Percentiles rank a stretch among this genome's conserved stretches.
phyloP scores from a whole-genome alignment of 495 filamentous ascomycete genomes.

The Beverwykella pulmonaria region DNA sequence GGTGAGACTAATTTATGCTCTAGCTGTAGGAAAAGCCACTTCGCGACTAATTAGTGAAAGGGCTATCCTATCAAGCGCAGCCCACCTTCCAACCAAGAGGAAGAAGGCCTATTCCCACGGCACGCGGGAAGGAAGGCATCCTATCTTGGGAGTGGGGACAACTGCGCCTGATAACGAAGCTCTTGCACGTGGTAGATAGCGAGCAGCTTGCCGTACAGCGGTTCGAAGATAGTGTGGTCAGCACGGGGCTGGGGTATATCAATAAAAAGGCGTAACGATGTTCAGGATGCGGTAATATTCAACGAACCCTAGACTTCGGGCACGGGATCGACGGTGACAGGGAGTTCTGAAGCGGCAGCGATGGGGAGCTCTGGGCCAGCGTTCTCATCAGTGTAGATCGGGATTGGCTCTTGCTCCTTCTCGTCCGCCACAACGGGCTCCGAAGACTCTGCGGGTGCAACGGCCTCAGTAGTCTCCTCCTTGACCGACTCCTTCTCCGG shows the following conservation, averaged over 20 bases:
- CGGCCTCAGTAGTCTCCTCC: conserved; percentile 1
- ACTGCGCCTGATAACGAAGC: conserved; percentile 1
- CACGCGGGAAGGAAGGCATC: conserved; percentile 27
- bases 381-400: conserved; percentile 23
- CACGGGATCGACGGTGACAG: too few relatives aligned
- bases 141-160: conserved; percentile 32
- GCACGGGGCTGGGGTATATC: not conserved
- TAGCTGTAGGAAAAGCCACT: not conserved
- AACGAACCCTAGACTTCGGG: not conserved
- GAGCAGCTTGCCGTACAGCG: not conserved
- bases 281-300: not conserved
- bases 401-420: conserved; percentile 14
- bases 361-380: not conserved
- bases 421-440: not conserved
- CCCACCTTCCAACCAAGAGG: conserved; percentile 30
- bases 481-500: conserved; percentile 13
- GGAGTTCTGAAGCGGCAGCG: not conserved
- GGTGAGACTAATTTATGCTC: not conserved
- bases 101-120: conserved; percentile 23
- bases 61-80: not conserved
- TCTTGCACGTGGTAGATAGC: not conserved
- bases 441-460: not conserved
- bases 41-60: not conserved
- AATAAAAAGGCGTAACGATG: not conserved
- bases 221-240: not conserved